Conservation (phyloP, 1,139 yeast species). For the Taphrina flavorubra region DNA sequence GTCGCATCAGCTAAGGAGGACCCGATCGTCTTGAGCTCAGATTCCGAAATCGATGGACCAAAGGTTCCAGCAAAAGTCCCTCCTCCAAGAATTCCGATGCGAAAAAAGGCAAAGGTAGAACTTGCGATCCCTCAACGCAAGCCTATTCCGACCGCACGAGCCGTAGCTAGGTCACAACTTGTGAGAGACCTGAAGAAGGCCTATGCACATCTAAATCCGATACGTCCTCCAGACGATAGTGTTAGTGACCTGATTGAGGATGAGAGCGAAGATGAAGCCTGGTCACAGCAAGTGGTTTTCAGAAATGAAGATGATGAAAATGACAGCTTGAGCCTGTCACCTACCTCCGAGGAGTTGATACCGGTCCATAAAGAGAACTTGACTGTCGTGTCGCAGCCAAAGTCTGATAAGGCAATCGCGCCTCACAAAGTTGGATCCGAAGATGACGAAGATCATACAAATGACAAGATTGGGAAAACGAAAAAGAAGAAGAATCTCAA, state of each 20-base stretch:
- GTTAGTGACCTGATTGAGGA: neutral
- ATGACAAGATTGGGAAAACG: neutral
- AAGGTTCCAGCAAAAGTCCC: neutral
- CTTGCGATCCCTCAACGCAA: neutral
- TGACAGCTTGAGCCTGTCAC: neutral
- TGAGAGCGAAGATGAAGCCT: neutral
- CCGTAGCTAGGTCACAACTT: neutral
- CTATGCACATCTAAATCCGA: neutral
- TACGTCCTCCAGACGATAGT: neutral
- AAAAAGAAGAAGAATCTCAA: neutral
- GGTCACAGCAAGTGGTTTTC: conserved; percentile 1
- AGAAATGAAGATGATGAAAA: neutral
- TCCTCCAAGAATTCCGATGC: neutral
- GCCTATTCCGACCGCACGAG: neutral
- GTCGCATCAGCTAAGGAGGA: neutral
- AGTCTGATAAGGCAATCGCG: neutral
- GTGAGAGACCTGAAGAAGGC: neutral
- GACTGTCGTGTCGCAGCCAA: neutral
- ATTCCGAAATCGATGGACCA: neutral
- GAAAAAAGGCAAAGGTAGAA: neutral
- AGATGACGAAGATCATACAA: neutral
- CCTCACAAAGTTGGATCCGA: neutral
- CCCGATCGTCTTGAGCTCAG: conserved; percentile 2
- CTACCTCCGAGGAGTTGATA: neutral
- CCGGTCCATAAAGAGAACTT: neutral